These are phyloP conservation scores for Cystobasidium ongulense DNA, from an alignment of 768 basidiomycete genomes.

Conservation along the genomic window DNA sequence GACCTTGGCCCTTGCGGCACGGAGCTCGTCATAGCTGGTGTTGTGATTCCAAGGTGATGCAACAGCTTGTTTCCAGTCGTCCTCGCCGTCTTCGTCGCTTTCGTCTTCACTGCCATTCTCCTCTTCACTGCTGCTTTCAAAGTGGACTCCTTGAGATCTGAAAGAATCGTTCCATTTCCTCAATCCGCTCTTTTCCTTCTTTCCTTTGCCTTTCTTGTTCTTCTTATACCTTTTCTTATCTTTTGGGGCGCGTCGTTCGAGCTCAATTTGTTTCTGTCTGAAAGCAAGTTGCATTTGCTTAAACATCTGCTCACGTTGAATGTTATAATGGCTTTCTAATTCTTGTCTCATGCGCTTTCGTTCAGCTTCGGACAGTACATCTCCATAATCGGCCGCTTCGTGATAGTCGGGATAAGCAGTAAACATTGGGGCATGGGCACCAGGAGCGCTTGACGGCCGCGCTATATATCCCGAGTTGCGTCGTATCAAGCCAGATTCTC, in stretches of 20 bases:
- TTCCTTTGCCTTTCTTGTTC: not conserved
- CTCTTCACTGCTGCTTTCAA: not conserved
- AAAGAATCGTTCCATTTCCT: not conserved
- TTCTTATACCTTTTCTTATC: not conserved
- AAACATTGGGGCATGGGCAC: not conserved
- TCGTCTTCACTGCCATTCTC: not conserved
- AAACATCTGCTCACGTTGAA: constrained; percentile 9
- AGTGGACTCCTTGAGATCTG: not conserved
- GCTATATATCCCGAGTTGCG: not conserved
- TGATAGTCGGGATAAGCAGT: not conserved
- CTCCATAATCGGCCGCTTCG: not conserved
- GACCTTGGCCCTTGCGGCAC: not conserved
- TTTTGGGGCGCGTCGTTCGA: not conserved
- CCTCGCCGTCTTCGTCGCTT: not conserved
- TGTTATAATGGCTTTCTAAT: not conserved
- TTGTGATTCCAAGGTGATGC: not conserved
- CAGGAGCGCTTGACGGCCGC: not conserved
- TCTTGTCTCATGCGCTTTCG: constrained; percentile 5
- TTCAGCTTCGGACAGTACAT: not conserved
- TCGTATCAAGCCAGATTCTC: not conserved
- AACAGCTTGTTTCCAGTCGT: not conserved
- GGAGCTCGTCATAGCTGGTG: not conserved
- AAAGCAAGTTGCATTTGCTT: constrained; percentile 15
- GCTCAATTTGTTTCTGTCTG: not conserved
- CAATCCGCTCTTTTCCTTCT: not conserved